Conservation (phyloP, 306 rosid species). For the Hippophae gyantsensis region DNA sequence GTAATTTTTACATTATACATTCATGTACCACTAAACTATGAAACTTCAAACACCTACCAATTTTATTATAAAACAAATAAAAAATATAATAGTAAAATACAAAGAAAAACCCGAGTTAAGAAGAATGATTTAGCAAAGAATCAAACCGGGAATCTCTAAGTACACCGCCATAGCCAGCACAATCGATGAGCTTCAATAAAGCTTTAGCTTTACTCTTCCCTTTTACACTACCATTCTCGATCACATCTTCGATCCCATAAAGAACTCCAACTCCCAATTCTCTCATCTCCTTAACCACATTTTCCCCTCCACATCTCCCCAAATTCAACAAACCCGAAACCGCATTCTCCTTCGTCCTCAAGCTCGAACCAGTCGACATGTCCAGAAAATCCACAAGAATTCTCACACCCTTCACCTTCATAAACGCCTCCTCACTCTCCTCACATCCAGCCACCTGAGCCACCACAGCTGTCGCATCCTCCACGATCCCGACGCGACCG, state of each 20-base stretch:
- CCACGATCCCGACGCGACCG: constrained; percentile 58
- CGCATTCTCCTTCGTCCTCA: constrained; percentile 72
- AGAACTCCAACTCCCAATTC: constrained; percentile 34
- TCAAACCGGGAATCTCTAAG: constrained; percentile 39
- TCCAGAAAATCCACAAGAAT: constrained; percentile 60
- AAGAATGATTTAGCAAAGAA: constrained; percentile 20
- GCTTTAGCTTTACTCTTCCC: constrained; percentile 53
- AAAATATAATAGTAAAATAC: too few species aligned
- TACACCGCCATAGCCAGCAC: constrained; percentile 6
- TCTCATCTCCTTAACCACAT: constrained; percentile 39
- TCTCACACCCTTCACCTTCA: constrained; percentile 38
- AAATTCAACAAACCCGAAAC: constrained; percentile 66
- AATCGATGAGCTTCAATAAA: constrained; percentile 39
- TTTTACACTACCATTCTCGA: constrained; percentile 38
- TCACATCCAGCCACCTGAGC: constrained; percentile 94
- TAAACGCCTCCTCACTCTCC: constrained; percentile 63
- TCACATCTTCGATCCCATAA: constrained; percentile 55
- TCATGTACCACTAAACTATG: too few species aligned
- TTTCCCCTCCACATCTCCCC: constrained; percentile 46
- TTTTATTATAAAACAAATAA: too few species aligned
- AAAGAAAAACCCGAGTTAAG: not conserved
- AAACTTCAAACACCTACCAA: too few species aligned
- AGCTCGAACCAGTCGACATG: constrained; percentile 41
- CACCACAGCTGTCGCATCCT: constrained; percentile 82
- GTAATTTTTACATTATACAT: not conserved